Percentiles rank a stretch among this genome's conserved stretches.
phyloP scores from a whole-genome alignment of 2,329 filamentous ascomycete species.

The Sphaerulina vaccinii region DNA sequence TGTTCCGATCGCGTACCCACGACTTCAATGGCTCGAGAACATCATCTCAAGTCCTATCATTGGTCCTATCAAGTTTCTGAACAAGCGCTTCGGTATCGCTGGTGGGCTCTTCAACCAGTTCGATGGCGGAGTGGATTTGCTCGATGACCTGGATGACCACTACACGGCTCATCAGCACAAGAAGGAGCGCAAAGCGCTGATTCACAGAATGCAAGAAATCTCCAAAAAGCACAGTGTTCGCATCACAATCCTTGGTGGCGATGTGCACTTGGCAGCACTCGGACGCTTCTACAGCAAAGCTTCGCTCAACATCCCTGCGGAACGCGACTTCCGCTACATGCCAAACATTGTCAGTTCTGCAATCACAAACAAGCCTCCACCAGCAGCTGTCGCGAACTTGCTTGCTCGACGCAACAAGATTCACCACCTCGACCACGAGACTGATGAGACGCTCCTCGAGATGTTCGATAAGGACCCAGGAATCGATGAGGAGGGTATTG shows the following conservation, averaged over 20 bases:
- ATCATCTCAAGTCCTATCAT: constrained; percentile 76
- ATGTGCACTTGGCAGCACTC: constrained; percentile 63
- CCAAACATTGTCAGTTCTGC: constrained; percentile 63
- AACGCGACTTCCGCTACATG: constrained; percentile 63
- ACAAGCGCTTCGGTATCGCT: constrained; percentile 83
- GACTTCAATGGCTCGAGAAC: constrained; percentile 95
- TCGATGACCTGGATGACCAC: constrained; percentile 66
- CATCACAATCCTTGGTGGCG: constrained; percentile 62
- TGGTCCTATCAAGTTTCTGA: constrained; percentile 82
- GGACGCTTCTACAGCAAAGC: constrained; percentile 65
- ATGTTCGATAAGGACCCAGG: constrained; percentile 62
- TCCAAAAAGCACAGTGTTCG: constrained; percentile 56
- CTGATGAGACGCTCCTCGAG: constrained; percentile 63
- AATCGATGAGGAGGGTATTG: constrained; percentile 42
- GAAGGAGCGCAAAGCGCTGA: constrained; percentile 72
- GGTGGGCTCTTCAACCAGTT: constrained; percentile 91
- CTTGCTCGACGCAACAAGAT: constrained; percentile 64
- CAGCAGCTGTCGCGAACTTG: constrained; percentile 63
- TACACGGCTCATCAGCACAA: constrained; percentile 94
- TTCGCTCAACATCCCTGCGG: constrained; percentile 55
- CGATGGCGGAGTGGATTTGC: constrained; percentile 69
- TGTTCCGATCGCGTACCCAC: constrained; percentile 68
- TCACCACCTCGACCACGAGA: constrained; percentile 61
- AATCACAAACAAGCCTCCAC: constrained; percentile 68
- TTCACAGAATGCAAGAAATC: constrained; percentile 63